Percentiles rank a stretch among this genome's conserved stretches.
These are phyloP conservation scores for Podaxis carcinomalis DNA, from an alignment of 768 basidiomycete species.

Conservation along the genomic window DNA sequence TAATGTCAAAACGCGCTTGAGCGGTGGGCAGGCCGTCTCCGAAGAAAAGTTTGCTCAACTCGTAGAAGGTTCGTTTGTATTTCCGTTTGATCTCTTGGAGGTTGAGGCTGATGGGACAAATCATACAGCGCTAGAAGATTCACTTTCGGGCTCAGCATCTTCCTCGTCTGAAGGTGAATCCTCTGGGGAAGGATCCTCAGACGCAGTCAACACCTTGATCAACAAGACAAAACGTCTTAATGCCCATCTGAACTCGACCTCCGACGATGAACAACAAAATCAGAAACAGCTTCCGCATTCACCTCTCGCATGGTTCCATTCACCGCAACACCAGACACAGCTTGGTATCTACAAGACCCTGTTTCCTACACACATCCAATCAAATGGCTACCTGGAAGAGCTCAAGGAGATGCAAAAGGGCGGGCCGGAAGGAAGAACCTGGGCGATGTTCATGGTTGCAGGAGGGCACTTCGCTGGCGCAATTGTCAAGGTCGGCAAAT, in stretches of 20 bases:
- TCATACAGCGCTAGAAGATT: conserved; percentile 68
- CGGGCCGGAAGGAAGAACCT: conserved; percentile 58
- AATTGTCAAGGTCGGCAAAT: conserved; percentile 64
- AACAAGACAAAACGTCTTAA: conserved; percentile 48
- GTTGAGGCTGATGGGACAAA: not conserved
- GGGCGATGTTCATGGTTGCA: conserved; percentile 96
- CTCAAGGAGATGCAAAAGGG: conserved; percentile 61
- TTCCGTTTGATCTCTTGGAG: not conserved
- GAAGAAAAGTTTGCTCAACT: conserved; percentile 73
- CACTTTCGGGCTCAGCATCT: conserved; percentile 88
- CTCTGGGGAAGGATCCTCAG: conserved; percentile 43
- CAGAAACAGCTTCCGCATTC: conserved; percentile 41
- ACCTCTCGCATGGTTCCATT: conserved; percentile 88
- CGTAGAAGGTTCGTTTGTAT: conserved; percentile 62
- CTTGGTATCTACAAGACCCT: conserved; percentile 82
- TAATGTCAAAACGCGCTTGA: conserved; percentile 82
- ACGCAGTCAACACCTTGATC: conserved; percentile 66
- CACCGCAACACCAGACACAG: conserved; percentile 73
- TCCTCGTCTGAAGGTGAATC: conserved; percentile 49
- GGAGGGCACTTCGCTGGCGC: conserved; percentile 98
- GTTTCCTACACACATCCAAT: conserved; percentile 47
- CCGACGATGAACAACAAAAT: conserved; percentile 30
- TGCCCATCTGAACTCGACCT: conserved; percentile 32
- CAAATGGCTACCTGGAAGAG: conserved; percentile 51
- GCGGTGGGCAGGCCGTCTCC: conserved; percentile 56